A percentile compares a stretch with the other conserved stretches of the same genome.
Conservation (phyloP, 2,329 filamentous ascomycete genomes). For the Verticillium longisporum region DNA sequence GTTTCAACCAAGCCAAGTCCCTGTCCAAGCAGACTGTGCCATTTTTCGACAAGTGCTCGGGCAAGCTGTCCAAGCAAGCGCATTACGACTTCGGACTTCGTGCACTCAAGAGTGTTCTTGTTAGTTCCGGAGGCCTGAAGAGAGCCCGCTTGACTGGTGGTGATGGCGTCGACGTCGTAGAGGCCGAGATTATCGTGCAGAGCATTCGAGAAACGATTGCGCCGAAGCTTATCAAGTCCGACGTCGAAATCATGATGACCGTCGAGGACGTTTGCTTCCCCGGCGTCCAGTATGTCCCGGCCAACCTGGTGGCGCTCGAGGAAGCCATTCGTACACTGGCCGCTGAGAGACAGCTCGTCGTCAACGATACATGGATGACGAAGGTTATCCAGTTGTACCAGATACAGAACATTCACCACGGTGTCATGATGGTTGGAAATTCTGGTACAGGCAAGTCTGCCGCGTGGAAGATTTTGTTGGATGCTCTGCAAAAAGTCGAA, state of each 20-base stretch:
- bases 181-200: slow-evolving; percentile 97
- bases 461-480: slow-evolving; percentile 86
- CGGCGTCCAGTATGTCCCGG: slow-evolving; percentile 85
- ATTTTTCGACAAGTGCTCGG: slow-evolving; percentile 90
- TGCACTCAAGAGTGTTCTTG: slow-evolving; percentile 95
- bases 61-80: slow-evolving; percentile 82
- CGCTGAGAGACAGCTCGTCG: slow-evolving; percentile 76
- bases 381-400: slow-evolving; percentile 97
- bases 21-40: slow-evolving; percentile 94
- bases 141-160: slow-evolving; percentile 61
- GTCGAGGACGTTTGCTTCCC: slow-evolving; percentile 88
- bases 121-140: slow-evolving; percentile 95
- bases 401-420: slow-evolving; percentile 95
- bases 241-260: slow-evolving; percentile 79
- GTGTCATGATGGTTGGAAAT: slow-evolving; percentile 99
- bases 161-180: slow-evolving; percentile 61
- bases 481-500: slow-evolving; percentile 86
- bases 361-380: slow-evolving; percentile 93
- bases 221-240: slow-evolving; percentile 87
- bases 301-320: slow-evolving; percentile 73
- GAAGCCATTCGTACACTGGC: slow-evolving; percentile 78
- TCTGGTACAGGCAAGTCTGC: slow-evolving; percentile 97
- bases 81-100: slow-evolving; percentile 98
- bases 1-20: slow-evolving; percentile 92
- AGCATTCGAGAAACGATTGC: slow-evolving; percentile 98